These are phyloP conservation scores for Amanita exitialis DNA, from an alignment of 768 basidiomycete genomes.

Conservation along the genomic window DNA sequence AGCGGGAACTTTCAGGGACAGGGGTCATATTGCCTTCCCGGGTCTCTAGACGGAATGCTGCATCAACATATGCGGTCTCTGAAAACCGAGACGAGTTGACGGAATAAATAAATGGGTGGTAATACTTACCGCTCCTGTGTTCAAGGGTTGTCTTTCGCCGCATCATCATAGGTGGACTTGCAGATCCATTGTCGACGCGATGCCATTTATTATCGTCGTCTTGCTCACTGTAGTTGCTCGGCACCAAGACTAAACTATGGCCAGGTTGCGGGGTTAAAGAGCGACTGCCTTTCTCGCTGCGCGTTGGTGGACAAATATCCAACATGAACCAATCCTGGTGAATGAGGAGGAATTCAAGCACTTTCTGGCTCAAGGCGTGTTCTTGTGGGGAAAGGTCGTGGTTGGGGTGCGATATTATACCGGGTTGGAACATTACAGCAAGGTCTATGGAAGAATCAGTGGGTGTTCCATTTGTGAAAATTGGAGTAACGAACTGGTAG, in stretches of 20 bases:
- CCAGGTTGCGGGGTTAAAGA: background rate
- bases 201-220: background rate
- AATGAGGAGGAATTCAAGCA: constrained; percentile 93
- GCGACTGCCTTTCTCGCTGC: constrained; percentile 1
- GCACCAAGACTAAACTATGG: constrained; percentile 1
- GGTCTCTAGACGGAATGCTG: constrained; percentile 5
- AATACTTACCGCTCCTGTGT: constrained; percentile 3
- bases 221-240: constrained; percentile 1
- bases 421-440: constrained; percentile 95
- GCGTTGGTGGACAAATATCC: constrained; percentile 68
- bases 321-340: constrained; percentile 95
- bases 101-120: background rate
- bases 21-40: constrained; percentile 3
- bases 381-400: constrained; percentile 84
- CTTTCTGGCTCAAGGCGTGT: constrained; percentile 79
- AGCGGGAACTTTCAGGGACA: constrained; percentile 4
- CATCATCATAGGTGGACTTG: background rate
- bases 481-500: constrained; percentile 56
- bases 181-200: background rate
- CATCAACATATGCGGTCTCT: constrained; percentile 4
- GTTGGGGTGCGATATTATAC: constrained; percentile 79
- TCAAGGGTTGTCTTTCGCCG: constrained; percentile 5
- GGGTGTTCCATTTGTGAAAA: background rate
- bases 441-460: constrained; percentile 50
- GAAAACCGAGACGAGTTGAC: background rate